These are phyloP conservation scores for Zelopaecilomyces penicillatus DNA, from an alignment of 2,329 filamentous ascomycete genomes.

Conservation along the genomic window DNA sequence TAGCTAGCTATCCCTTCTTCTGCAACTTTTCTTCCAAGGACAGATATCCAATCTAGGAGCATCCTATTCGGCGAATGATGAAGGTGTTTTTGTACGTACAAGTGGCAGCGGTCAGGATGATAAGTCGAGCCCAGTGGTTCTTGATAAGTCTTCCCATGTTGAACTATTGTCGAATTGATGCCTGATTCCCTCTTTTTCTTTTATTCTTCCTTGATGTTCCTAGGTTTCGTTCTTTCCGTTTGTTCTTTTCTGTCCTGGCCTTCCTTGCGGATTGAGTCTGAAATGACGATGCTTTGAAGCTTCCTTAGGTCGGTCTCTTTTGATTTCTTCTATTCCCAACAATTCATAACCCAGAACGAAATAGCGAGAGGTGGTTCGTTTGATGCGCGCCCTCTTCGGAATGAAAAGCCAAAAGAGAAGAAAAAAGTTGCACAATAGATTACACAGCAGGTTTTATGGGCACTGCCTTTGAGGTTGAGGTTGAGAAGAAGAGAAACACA, in stretches of 20 bases:
- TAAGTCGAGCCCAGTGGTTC: slow-evolving; percentile 96
- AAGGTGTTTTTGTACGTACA: slow-evolving; percentile 44
- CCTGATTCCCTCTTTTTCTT: slow-evolving; percentile 1
- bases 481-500: slow-evolving; percentile 25
- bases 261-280: slow-evolving; percentile 2
- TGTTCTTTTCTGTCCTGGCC: neutral
- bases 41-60: too few species aligned
- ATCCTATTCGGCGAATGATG: neutral
- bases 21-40: neutral
- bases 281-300: neutral
- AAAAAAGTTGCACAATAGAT: too few species aligned
- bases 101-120: slow-evolving; percentile 73
- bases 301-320: too few species aligned
- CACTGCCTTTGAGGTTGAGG: too few species aligned
- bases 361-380: too few species aligned
- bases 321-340: too few species aligned
- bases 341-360: too few species aligned
- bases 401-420: too few species aligned
- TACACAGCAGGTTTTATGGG: too few species aligned
- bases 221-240: neutral
- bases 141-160: slow-evolving; percentile 97
- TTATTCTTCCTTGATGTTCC: slow-evolving; percentile 4
- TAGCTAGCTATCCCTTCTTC: neutral
- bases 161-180: slow-evolving; percentile 9
- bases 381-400: too few species aligned